Evolutionary conservation across 495 filamentous ascomycete genomes (phyloP), one percentile per base, ranked within the genome.

Genomic region (Xylaria bambusicola): DNA sequence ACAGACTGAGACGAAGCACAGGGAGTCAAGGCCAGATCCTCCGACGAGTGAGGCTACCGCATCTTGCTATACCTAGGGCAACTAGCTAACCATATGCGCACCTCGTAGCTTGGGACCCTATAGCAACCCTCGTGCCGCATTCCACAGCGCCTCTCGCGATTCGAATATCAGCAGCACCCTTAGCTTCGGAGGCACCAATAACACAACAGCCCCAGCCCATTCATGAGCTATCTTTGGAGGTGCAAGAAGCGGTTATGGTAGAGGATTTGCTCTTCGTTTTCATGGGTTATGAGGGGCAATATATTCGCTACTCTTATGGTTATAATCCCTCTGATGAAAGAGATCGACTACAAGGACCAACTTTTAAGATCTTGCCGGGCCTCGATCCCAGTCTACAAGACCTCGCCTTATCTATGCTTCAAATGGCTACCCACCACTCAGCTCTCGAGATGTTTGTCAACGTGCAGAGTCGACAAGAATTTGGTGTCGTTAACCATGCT

Each of bases 221-320:
- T 3, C 80, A 84, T 54, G 82, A 88, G 49, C 74, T 97, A 58
- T 83, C 89, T 2, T 73, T 91, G 20, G 88, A 94, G 58, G 84
- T 79, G 7, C 94, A 98, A 69, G 94, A 98, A 73, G 82, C 83
- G 10, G 88, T 85, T 2, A 88, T 98, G 10, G 75, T 98, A 50
- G 93, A 97, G 62, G 94, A 98, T 65, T 74, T 98, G 20, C 71
- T 97, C 33, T 97, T 92, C 71, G 92, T 95, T 3, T 93, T 97
- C 63, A 97, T 98, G 93, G 94, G 94, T n/a, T 95, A 91, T 61
- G 94, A 98, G 74, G 94, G 94, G 26, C 92, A 96, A 71, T 97
- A 97, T 71, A 89, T 98, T 63, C 91, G 92, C 58, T 98, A 91
- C 64, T 80, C 80, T 36, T 85, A 85, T 55, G 82, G 84, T 2